Evolutionary conservation across 805 yeast species (phyloP).

Genomic region (Cyberlindnera mrakii): DNA sequence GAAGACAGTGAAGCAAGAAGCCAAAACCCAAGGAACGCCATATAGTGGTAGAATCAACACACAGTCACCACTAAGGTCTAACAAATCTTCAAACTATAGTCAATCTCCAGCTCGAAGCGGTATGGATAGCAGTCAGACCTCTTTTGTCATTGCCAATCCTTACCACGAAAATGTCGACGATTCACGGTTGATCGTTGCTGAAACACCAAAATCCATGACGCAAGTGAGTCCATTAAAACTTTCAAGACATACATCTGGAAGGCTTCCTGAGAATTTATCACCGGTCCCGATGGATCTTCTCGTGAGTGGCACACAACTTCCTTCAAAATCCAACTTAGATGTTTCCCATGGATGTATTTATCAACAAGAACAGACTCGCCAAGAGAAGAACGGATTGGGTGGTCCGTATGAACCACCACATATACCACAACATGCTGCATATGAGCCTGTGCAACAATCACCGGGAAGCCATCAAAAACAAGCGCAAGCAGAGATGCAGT

Average conservation of each 20-base stretch:
- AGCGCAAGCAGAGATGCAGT: not conserved
- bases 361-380: constrained; percentile 8
- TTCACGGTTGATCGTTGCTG: not conserved
- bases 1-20: not conserved
- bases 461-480: not conserved
- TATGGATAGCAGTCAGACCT: not conserved
- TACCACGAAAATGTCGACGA: not conserved
- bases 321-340: constrained; percentile 10
- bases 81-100: not conserved
- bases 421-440: not conserved
- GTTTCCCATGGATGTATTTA: constrained; percentile 12
- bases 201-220: constrained; percentile 2
- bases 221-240: constrained; percentile 8
- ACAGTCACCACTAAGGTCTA: constrained; percentile 8
- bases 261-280: too few relatives aligned
- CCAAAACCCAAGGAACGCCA: constrained; percentile 7
- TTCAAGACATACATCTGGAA: not conserved
- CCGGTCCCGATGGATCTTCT: too few relatives aligned
- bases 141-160: not conserved
- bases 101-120: constrained; percentile 4
- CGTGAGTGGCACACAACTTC: constrained; percentile 1
- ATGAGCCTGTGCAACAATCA: not conserved
- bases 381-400: constrained; percentile 8
- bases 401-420: not conserved
- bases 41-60: constrained; percentile 14